phyloP scores from a whole-genome alignment of 2,329 filamentous ascomycete species.

The Xylaria hypoxylon region DNA sequence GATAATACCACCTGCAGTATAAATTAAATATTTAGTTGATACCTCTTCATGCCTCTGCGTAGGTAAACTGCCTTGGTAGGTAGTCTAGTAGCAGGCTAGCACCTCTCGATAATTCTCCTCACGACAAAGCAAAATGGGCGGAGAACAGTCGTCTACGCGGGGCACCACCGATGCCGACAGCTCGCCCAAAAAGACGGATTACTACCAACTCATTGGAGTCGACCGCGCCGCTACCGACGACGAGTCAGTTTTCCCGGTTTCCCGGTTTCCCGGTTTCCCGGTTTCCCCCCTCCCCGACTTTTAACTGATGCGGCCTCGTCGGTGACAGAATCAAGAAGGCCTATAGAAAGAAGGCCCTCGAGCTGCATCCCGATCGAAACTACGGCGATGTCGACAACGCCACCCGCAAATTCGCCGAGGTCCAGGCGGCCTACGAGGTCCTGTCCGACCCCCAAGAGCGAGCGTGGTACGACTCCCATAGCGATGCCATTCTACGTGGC shows the following conservation, averaged over 20 bases:
- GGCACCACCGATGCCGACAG: constrained; percentile 47
- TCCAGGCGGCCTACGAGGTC: constrained; percentile 95
- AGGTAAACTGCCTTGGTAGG: no score
- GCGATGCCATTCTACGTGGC: constrained; percentile 82
- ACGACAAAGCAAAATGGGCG: constrained; percentile 57
- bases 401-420: constrained; percentile 87
- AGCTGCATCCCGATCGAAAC: constrained; percentile 95
- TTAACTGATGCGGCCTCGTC: constrained; percentile 56
- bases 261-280: background rate
- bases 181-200: constrained; percentile 72
- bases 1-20: no score
- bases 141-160: constrained; percentile 64
- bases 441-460: constrained; percentile 95
- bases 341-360: constrained; percentile 89
- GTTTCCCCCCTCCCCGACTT: background rate
- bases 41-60: no score
- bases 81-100: no score
- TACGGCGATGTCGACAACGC: constrained; percentile 85
- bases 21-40: no score
- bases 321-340: constrained; percentile 80
- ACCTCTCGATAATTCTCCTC: background rate
- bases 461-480: constrained; percentile 97
- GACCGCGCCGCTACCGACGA: constrained; percentile 80
- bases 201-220: constrained; percentile 86
- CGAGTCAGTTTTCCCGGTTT: constrained; percentile 65